Base-by-base conservation (phyloP, 495 filamentous ascomycete genomes). In the Aspergillus ellipticus region DNA sequence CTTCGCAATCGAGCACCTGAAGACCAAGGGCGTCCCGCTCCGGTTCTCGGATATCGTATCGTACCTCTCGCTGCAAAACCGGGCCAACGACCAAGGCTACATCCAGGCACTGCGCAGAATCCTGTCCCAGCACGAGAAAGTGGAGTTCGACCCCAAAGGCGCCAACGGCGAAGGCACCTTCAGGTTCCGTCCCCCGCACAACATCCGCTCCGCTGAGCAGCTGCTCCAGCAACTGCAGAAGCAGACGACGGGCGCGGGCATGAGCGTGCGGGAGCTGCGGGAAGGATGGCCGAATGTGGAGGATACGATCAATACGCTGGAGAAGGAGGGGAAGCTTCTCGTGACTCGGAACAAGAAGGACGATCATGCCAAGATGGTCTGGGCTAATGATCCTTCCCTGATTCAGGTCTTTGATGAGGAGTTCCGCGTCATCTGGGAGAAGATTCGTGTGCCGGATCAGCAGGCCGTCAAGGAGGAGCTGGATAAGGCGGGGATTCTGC, bases 301-400 rank as follows among this genome's bases (percentile, higher is more conserved):
- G 42, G 81, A 85, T 15, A 80, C 87, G 1, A 89, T 98, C 71
- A 81, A 83, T 55, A 77, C 83, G 59, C 74, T 97, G 53, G 94
- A 97, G 77, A 70, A 70, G 17, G 82, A 87, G 60, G 86, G 89
- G 52, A 86, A 88, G 72, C 76, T 97, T 11, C 76, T 97, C 17
- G 88, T 96, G 15, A 87, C 88, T 24, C 82, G 92, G 37, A 92
- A 92, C 53, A 96, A 95, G 77, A 97, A 97, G 73, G 95, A 97
- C 64, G 86, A 89, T 59, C 82, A 85, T 59, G 82, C 92, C 5
- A 83, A 85, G 62, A 88, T 87, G 78, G 86, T 97, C 26, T 98
- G 92, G 92, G 81, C 84, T 9, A 89, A 98, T 66, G 87, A 94
- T 60, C 82, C 92, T 3, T 85, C 84, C 4, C 78, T 96, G 33